Evolutionary conservation across 768 basidiomycete genomes (phyloP), one percentile per base, ranked within the genome.

Genomic region (Leucocoprinus sp.): DNA sequence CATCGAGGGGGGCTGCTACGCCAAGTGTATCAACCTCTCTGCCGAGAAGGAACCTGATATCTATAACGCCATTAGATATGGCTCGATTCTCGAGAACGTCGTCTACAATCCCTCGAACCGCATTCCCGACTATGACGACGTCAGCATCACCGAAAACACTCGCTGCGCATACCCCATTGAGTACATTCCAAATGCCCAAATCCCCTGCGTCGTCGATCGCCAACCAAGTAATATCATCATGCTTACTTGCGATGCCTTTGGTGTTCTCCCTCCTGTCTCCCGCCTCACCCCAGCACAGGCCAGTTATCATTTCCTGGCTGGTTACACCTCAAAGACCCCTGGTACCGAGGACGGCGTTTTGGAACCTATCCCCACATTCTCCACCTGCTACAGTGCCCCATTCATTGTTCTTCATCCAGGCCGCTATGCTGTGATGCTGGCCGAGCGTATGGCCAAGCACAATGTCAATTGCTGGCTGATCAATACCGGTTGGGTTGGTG

Each of bases 101-200:
- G 95, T 97, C 51, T 98, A 95, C 75, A 86, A 84, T 68, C 92
- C 93, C 4, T 51, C 65, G 23, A 71, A 81, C 52, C 89, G 96
- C 50, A 58, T 68, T 18, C 85, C 96, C 40, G 93, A 99, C 68
- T 99, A 97, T 68, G 88, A 97, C 63, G 96, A 98, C 60, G 74
- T 92, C 55, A 74, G 82, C 64, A 98, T 98, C 67, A 99, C 96
- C 8, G 96, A 99, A 69, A 99, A 99, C 74, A 99, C 96, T 19
- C 91, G 96, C 39, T 99, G 96, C 65, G 93, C 95, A 21, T 98
- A 99, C 69, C 95, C 96, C 8, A 99, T 99, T 64, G 95, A 99
- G 61, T 90, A 71, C 71, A 98, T 99, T 54, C 82, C 88, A 51
- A 93, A 96, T 60, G 93, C 95, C 48, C 78, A 87, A 64, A 89